Evolutionary conservation across 2,329 filamentous ascomycete species (phyloP).

Genomic region (Paraphoma sp.): DNA sequence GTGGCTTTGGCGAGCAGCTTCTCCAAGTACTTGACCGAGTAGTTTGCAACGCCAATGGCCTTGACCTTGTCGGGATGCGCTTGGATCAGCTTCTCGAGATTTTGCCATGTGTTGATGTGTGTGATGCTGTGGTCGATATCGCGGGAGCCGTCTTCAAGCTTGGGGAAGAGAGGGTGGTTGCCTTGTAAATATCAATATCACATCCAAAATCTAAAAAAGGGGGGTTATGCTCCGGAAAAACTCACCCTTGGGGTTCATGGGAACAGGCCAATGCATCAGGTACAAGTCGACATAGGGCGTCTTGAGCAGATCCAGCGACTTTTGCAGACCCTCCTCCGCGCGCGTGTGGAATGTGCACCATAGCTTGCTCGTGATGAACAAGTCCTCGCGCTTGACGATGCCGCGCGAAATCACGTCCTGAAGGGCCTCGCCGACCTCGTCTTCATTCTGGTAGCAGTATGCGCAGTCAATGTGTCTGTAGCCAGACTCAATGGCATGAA

Average conservation of each 20-base stretch:
- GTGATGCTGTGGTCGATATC: constrained; percentile 74
- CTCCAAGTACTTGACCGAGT: constrained; percentile 55
- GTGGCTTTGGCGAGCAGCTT: constrained; percentile 64
- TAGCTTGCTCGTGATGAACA: constrained; percentile 86
- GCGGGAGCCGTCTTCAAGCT: constrained; percentile 73
- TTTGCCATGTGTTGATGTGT: constrained; percentile 79
- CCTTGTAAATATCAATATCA: constrained; percentile 46
- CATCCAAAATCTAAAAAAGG: neutral
- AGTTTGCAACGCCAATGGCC: constrained; percentile 60
- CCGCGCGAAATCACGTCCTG: constrained; percentile 74
- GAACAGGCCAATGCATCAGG: constrained; percentile 83
- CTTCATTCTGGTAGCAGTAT: constrained; percentile 82
- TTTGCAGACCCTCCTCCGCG: constrained; percentile 72
- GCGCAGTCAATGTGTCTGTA: constrained; percentile 71
- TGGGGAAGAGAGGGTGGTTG: constrained; percentile 77
- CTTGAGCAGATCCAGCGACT: constrained; percentile 75
- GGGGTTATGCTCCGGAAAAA: neutral
- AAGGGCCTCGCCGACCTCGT: constrained; percentile 80
- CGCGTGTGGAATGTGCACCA: constrained; percentile 81
- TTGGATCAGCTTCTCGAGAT: constrained; percentile 69
- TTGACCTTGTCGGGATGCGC: constrained; percentile 54
- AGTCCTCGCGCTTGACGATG: constrained; percentile 73
- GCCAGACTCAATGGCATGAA: constrained; percentile 56
- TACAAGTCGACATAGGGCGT: constrained; percentile 83
- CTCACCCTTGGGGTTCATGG: constrained; percentile 76